These are phyloP conservation scores for Ceratobasidium sp. DNA, from an alignment of 1,284 basidiomycete species.

Conservation along the genomic window DNA sequence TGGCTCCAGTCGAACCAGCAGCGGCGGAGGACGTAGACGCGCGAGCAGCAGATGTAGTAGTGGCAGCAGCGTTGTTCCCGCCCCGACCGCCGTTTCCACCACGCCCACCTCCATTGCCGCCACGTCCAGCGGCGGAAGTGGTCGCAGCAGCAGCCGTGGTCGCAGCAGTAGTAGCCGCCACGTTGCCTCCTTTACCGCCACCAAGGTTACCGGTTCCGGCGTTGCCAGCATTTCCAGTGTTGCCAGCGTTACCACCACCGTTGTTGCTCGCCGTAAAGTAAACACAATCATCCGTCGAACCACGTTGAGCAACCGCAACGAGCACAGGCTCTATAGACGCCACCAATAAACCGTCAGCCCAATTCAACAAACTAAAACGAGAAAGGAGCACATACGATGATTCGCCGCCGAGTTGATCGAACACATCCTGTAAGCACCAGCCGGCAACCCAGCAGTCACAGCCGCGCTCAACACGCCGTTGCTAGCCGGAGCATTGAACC, in stretches of 20 bases:
- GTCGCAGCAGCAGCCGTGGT: neutral
- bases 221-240: constrained; percentile 5
- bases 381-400: constrained; percentile 57
- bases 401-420: constrained; percentile 66
- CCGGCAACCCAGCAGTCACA: constrained; percentile 65
- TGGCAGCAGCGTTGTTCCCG: no score
- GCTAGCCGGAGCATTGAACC: constrained; percentile 50
- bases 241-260: neutral
- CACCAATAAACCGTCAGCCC: constrained; percentile 49
- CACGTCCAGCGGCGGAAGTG: no score
- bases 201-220: neutral
- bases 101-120: no score
- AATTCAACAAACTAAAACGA: neutral
- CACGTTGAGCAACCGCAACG: constrained; percentile 65
- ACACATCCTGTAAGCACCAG: constrained; percentile 66
- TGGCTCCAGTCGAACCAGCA: no score
- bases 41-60: no score
- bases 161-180: neutral
- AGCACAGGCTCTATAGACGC: constrained; percentile 59
- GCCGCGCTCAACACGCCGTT: constrained; percentile 52
- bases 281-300: constrained; percentile 62
- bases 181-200: neutral
- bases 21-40: no score
- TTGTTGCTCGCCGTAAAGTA: constrained; percentile 52
- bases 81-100: no score